Conservation (phyloP, 441 rosid species). For the Pelargonium cotyledonis region DNA sequence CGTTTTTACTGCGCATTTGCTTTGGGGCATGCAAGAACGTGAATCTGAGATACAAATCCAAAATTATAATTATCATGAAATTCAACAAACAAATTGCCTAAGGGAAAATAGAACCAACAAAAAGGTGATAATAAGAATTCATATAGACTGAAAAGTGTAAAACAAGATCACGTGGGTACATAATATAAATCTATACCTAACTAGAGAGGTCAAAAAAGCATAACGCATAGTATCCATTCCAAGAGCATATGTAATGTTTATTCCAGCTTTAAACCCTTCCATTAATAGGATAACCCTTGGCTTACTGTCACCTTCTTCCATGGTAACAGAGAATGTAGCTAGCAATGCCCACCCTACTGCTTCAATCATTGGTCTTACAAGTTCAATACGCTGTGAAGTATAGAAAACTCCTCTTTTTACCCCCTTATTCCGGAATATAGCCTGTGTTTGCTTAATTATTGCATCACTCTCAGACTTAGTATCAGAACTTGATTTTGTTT, state of each 20-base stretch:
- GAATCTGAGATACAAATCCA: slow-evolving; percentile 52
- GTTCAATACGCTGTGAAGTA: slow-evolving; percentile 66
- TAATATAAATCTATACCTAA: slow-evolving; percentile 46
- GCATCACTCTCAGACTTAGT: slow-evolving; percentile 83
- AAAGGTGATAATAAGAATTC: slow-evolving; percentile 9
- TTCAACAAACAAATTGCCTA: slow-evolving; percentile 1
- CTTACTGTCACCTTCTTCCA: slow-evolving; percentile 99
- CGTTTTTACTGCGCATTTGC: slow-evolving; percentile 97
- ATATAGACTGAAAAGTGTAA: background rate
- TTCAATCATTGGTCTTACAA: slow-evolving; percentile 96
- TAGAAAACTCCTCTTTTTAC: slow-evolving; percentile 88
- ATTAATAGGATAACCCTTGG: slow-evolving; percentile 86
- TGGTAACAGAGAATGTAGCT: slow-evolving; percentile 95
- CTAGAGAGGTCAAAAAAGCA: slow-evolving; percentile 94
- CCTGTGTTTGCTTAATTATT: slow-evolving; percentile 90
- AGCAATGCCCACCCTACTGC: slow-evolving; percentile 99
- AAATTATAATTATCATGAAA: slow-evolving; percentile 25
- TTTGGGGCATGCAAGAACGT: slow-evolving; percentile 99
- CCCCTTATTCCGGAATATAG: slow-evolving; percentile 80
- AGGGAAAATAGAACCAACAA: slow-evolving; percentile 13
- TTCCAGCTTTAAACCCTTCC: slow-evolving; percentile 99
- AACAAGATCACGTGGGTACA: background rate
- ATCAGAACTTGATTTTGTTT: slow-evolving; percentile 62
- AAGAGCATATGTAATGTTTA: slow-evolving; percentile 79
- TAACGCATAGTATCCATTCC: slow-evolving; percentile 99